These are phyloP conservation scores for Coemansia javaensis DNA, from an alignment of 192 early-diverging fungal genomes.

Conservation along the genomic window DNA sequence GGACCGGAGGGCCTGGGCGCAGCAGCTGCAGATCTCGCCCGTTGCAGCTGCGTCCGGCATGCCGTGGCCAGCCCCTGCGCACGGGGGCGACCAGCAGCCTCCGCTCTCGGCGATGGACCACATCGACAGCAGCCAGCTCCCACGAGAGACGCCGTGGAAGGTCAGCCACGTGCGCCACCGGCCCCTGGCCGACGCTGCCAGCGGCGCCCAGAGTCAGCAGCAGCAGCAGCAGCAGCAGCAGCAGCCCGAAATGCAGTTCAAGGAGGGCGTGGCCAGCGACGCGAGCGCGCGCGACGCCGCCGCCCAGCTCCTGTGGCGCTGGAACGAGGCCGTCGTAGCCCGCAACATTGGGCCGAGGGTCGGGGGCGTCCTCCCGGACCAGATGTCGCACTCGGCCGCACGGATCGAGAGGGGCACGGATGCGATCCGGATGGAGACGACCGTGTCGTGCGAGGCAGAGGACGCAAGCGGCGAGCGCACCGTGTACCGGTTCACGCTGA, in stretches of 20 bases:
- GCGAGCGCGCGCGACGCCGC: constrained; percentile 43
- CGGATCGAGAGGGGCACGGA: constrained; percentile 37
- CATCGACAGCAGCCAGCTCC: constrained; percentile 46
- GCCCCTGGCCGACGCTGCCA: background rate
- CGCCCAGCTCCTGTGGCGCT: constrained; percentile 38
- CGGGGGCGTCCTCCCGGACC: constrained; percentile 10
- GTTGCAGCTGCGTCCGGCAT: background rate
- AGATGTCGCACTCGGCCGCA: constrained; percentile 21
- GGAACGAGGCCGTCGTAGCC: constrained; percentile 44
- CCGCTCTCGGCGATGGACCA: constrained; percentile 28
- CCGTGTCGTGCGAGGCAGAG: constrained; percentile 47
- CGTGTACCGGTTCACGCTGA: constrained; percentile 48
- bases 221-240: constrained; percentile 25
- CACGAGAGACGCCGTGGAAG: constrained; percentile 46
- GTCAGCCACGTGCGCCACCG: constrained; percentile 49
- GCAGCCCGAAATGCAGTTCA: constrained; percentile 38
- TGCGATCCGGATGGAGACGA: constrained; percentile 46
- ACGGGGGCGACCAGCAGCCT: constrained; percentile 4
- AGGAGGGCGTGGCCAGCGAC: constrained; percentile 46
- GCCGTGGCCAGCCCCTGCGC: background rate
- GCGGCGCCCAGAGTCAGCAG: constrained; percentile 1
- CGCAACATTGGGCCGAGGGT: constrained; percentile 24
- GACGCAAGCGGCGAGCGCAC: constrained; percentile 46
- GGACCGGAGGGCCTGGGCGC: constrained; percentile 40
- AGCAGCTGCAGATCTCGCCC: constrained; percentile 12